These are phyloP conservation scores for Celoporthe dispersa DNA, from an alignment of 2,329 filamentous ascomycete species.

Conservation along the genomic window DNA sequence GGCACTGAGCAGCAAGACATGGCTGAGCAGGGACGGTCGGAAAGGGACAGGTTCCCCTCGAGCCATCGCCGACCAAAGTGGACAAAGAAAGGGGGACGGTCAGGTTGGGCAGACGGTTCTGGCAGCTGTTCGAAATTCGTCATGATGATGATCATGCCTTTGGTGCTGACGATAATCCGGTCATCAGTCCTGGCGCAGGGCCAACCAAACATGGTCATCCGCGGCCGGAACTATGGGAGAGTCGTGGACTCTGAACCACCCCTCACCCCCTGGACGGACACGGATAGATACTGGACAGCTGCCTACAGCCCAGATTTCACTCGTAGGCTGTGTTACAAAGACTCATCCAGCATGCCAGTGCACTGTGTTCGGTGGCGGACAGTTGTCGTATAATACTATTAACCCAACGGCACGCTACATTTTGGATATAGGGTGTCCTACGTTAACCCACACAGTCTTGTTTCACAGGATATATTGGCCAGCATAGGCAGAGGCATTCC, in stretches of 20 bases:
- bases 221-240: not conserved
- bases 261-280: not conserved
- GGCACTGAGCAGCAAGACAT: not conserved
- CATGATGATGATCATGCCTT: not conserved
- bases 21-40: not conserved
- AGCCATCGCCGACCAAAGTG: not conserved
- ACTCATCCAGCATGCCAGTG: not conserved
- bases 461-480: not conserved
- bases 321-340: not conserved
- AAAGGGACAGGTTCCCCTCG: not conserved
- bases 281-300: not conserved
- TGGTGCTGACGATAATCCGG: not conserved
- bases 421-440: not conserved
- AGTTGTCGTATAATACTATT: not conserved
- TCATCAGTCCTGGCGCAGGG: not conserved
- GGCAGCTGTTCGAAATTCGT: not conserved
- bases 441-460: not conserved
- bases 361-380: not conserved
- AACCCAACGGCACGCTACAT: slow-evolving; percentile 2
- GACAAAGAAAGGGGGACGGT: not conserved
- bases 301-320: not conserved
- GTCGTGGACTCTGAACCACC: not conserved
- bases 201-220: not conserved
- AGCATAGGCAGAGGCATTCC: not conserved
- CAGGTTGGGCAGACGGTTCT: not conserved